Base-by-base conservation (phyloP, 2,329 filamentous ascomycete species). In the Lasiodiplodia hormozganensis region DNA sequence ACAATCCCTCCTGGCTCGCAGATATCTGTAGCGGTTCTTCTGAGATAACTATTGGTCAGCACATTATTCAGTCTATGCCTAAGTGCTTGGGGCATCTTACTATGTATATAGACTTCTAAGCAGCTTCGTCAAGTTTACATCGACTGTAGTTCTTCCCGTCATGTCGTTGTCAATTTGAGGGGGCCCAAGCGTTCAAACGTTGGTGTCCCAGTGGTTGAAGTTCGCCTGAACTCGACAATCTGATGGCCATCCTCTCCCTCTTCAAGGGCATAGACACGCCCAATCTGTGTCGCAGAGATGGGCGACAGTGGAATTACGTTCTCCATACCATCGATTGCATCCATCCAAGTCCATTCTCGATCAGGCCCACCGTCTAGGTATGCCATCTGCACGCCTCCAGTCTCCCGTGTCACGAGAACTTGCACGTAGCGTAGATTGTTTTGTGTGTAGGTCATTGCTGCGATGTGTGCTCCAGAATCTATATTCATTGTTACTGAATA, bases 201-300 rank as follows among this genome's bases (percentile, higher is more conserved):
- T 16, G 57, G 57, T 2, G 47, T 4, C 14, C 38, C 57, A 28
- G 14, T 36, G 4, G 43, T 16, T 16, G 25, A 36, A 4, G 16
- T 43, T 21, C 57, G 25, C 16, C 31, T 54, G 23, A 54, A 62
- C 57, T 62, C 36, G n/a, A 43, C 36, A 47, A 62, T 62, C 40
- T 28, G 36, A 12, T 2, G 7, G 12, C 31, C 31, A 56, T 23
- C 12, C n/a, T 23, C 34, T 18, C 54, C 53, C n/a, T 57, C 28
- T 38, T 60, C 38, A 38, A 60, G 25, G 4, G 57, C 57, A 14
- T 28, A 60, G 12, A 47, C 57, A 10, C 38, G 36, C 14, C 38
- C 38, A 16, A 38, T n/a, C 57, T 25, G 38, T 12, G 57, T 60
- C 12, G 38, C 57, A 11, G 57, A 38, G 25, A 60, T 47, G n/a